These are phyloP conservation scores for Fonsecaea nubica DNA, from an alignment of 2,329 filamentous ascomycete genomes.

Conservation along the genomic window DNA sequence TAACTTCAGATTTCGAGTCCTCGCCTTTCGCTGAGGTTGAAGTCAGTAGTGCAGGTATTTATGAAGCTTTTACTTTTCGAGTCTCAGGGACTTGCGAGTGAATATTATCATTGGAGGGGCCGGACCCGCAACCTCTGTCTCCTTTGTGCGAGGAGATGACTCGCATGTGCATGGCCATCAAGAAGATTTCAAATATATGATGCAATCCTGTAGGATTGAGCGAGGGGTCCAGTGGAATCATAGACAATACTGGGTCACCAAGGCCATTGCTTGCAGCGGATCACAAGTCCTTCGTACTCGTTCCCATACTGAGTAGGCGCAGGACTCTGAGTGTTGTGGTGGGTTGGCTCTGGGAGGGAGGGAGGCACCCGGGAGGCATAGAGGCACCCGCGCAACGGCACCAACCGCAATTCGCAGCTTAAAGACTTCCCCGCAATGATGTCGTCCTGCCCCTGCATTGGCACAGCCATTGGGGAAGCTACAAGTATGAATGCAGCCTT, in stretches of 20 bases:
- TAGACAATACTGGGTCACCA: no score
- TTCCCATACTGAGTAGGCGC: neutral
- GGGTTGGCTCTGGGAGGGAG: neutral
- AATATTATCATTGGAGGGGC: neutral
- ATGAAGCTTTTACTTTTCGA: no score
- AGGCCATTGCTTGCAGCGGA: neutral
- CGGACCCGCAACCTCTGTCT: constrained; percentile 1
- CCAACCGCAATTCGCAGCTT: neutral
- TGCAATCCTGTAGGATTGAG: neutral
- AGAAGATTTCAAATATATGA: constrained; percentile 1
- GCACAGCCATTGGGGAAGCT: neutral
- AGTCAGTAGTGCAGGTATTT: neutral
- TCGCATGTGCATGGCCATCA: neutral
- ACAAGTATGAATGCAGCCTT: neutral
- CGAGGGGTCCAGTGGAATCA: neutral
- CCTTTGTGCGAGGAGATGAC: neutral
- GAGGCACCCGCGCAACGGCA: neutral
- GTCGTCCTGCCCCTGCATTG: neutral
- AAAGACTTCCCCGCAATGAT: neutral
- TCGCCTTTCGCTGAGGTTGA: neutral
- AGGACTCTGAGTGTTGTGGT: neutral
- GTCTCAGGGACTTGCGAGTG: neutral
- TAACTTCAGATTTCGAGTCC: neutral
- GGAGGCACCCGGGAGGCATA: neutral
- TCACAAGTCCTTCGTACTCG: neutral